A percentile compares a stretch with the other conserved stretches of the same genome.
These are phyloP conservation scores for Metarhizium anisopliae DNA, from an alignment of 2,329 filamentous ascomycete genomes.

Conservation along the genomic window DNA sequence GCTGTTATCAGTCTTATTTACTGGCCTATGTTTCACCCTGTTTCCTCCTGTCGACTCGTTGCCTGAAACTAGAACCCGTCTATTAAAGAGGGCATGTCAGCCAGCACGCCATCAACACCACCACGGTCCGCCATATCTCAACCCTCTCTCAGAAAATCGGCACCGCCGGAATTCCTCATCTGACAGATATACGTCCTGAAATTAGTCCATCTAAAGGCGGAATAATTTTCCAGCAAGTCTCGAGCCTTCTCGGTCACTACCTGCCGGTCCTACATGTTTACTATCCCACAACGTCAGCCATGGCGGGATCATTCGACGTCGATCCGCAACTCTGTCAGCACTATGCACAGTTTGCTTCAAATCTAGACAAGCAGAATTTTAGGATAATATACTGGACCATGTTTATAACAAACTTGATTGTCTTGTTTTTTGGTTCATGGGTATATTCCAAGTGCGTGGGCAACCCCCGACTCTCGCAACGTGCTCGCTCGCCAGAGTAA, in stretches of 20 bases:
- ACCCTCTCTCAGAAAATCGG: no score
- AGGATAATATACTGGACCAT: conserved; percentile 38
- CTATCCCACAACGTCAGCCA: background rate
- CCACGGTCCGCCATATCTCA: no score
- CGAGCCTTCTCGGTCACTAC: no score
- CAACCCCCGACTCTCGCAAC: background rate
- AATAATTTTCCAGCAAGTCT: no score
- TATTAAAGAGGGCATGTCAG: no score
- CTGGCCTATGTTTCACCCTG: background rate
- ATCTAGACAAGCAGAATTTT: conserved; percentile 32
- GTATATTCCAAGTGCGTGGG: conserved; percentile 28
- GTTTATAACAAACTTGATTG: conserved; percentile 32
- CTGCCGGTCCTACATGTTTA: background rate
- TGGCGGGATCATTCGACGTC: conserved; percentile 2
- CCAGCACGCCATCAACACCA: no score
- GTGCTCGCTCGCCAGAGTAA: background rate
- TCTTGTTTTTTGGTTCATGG: conserved; percentile 36
- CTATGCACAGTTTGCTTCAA: conserved; percentile 35
- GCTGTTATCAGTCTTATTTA: background rate
- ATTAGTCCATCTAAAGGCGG: no score
- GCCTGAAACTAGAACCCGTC: no score
- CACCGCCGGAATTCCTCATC: no score
- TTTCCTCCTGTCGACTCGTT: background rate
- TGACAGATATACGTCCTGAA: no score
- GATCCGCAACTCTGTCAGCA: conserved; percentile 24